Evolutionary conservation across 208 protist genomes (phyloP).

Genomic region (Blastocrithidia nonstop): DNA sequence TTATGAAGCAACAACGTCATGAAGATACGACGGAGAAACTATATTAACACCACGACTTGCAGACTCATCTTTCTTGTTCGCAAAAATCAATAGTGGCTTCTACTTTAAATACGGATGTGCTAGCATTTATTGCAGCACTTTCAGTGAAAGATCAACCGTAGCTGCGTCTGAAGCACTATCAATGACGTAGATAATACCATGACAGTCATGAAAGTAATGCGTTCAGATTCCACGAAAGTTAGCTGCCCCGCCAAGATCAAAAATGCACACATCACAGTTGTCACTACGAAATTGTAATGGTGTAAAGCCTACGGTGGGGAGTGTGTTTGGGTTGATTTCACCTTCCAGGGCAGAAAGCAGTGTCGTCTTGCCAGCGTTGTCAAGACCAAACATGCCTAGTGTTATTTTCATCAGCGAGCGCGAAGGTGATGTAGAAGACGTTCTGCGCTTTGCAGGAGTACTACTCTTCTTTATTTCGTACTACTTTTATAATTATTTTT

Average conservation of each 20-base stretch:
- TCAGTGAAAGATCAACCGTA: constrained; percentile 41
- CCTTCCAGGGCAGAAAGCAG: constrained; percentile 96
- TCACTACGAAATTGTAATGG: constrained; percentile 78
- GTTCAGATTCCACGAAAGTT: constrained; percentile 87
- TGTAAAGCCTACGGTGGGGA: constrained; percentile 79
- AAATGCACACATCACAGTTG: constrained; percentile 77
- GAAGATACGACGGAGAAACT: constrained; percentile 61
- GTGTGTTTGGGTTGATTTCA: constrained; percentile 86
- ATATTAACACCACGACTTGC: constrained; percentile 50
- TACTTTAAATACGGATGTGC: constrained; percentile 87
- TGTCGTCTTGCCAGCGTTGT: constrained; percentile 96
- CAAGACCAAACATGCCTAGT: constrained; percentile 75
- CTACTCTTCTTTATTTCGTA: too few relatives aligned
- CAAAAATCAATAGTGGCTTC: constrained; percentile 97
- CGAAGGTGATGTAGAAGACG: not conserved
- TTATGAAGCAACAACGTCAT: constrained; percentile 18
- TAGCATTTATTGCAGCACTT: constrained; percentile 64
- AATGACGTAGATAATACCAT: constrained; percentile 81
- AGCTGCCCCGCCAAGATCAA: constrained; percentile 77
- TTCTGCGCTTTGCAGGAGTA: constrained; percentile 1
- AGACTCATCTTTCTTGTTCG: constrained; percentile 99
- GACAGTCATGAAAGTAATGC: constrained; percentile 85
- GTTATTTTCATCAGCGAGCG: constrained; percentile 59
- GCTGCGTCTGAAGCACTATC: constrained; percentile 56
- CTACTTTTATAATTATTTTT: not conserved